Conservation (phyloP, 2,329 filamentous ascomycete species). For the Penicillium hordei region DNA sequence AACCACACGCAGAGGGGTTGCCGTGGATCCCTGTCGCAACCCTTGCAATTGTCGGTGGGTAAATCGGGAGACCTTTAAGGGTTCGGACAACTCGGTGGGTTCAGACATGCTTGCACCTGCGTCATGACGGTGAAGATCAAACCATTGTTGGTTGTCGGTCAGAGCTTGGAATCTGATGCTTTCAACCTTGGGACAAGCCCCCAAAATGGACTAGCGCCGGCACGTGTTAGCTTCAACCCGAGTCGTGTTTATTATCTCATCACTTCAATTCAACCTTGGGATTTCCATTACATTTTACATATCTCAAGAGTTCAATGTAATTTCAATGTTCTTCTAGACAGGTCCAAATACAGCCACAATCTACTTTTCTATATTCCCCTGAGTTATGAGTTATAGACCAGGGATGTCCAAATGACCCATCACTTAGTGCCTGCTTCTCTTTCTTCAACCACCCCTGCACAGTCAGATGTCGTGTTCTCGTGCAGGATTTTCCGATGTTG, state of each 20-base stretch:
- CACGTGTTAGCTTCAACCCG: conserved; percentile 17
- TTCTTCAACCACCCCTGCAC: conserved; percentile 2
- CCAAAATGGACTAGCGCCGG: conserved; percentile 16
- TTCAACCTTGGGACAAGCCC: conserved; percentile 10
- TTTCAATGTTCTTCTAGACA: not conserved
- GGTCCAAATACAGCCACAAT: not conserved
- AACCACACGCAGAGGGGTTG: conserved; percentile 79
- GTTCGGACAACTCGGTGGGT: conserved; percentile 24
- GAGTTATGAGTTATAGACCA: not conserved
- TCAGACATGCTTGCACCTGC: conserved; percentile 46
- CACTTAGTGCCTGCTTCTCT: conserved; percentile 2
- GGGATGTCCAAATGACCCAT: not conserved
- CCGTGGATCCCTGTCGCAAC: conserved; percentile 67
- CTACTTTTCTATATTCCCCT: not conserved
- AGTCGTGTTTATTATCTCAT: conserved; percentile 8
- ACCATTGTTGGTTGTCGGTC: not conserved
- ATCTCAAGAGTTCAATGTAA: not conserved
- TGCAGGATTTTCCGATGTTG: conserved; percentile 5
- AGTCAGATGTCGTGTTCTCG: conserved; percentile 5
- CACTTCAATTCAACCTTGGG: not conserved
- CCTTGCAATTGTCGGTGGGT: conserved; percentile 81
- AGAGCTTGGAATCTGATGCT: conserved; percentile 17
- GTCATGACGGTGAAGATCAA: conserved; percentile 15
- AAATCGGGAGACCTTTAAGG: conserved; percentile 63
- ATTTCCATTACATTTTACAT: not conserved